Evolutionary conservation across 139 green algal genomes (phyloP), one percentile per base, ranked within the genome.

Genomic region (Chlamydomonas sp.): DNA sequence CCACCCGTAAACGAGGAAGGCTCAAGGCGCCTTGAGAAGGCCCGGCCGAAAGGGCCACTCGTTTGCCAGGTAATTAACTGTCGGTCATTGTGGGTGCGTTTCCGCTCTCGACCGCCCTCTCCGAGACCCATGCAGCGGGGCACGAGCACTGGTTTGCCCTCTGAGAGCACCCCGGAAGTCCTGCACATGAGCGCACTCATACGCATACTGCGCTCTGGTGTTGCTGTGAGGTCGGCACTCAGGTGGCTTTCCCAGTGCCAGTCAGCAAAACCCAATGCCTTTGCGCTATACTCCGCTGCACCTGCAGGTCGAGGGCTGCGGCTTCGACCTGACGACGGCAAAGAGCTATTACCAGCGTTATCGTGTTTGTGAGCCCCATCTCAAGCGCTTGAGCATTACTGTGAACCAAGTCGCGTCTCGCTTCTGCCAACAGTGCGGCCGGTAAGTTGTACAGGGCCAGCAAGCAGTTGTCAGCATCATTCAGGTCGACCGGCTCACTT

Each of bases 311-410:
- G 93, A 95, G 58, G 91, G 90, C 4, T 96, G 93, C 81, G 77
- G 71, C 16, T 75, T 79, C 5, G 84, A 93, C n/a, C 66, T 96
- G 58, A 72, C 78, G 7, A 57, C 69, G 4, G 87, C 93, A 78
- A 92, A 90, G 76, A 82, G 93, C 10, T 96, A 96, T 85, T 89
- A 96, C 84, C 83, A 90, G 49, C 93, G 93, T 16, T 96, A 96
- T 85, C 93, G 93, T 75, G 93, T 96, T 67, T 96, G 93, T 72
- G 80, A 94, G 64, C 78, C 85, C 57, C 93, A 95, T 71, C 76
- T 94, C 58, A 95, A 93, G 83, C 77, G 90, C 64, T 81, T 83
- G 2, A 88, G 78, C 17, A 69, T 92, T 3, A 68, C 87, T 7
- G 81, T 90, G 15, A 83, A 92, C 61, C 85, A 74, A 12, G 77